phyloP scores from a whole-genome alignment of 495 filamentous ascomycete genomes.

The Podospora sp. region DNA sequence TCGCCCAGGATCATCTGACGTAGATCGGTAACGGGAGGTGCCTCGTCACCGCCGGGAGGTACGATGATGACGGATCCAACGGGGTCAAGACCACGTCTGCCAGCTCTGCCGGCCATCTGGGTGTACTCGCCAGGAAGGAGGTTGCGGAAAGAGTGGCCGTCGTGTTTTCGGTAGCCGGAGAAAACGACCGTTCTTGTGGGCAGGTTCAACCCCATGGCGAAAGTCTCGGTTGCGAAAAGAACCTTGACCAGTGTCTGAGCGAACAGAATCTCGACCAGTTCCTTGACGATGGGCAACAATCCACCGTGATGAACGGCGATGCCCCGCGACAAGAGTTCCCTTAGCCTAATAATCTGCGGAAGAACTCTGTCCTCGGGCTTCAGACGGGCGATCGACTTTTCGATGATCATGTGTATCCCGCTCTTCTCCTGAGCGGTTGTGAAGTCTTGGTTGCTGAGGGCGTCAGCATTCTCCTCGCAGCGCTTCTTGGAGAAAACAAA shows the following conservation, averaged over 20 bases:
- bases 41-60: slow-evolving; percentile 74
- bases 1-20: slow-evolving; percentile 94
- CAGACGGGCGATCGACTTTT: slow-evolving; percentile 89
- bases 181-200: slow-evolving; percentile 97
- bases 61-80: slow-evolving; percentile 95
- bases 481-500: slow-evolving; percentile 98
- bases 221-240: slow-evolving; percentile 96
- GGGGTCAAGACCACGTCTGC: slow-evolving; percentile 86
- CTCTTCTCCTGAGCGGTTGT: slow-evolving; percentile 93
- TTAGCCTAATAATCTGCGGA: slow-evolving; percentile 85
- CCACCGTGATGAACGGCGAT: slow-evolving; percentile 97
- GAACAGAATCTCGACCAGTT: slow-evolving; percentile 96
- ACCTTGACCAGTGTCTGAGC: slow-evolving; percentile 94
- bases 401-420: slow-evolving; percentile 93
- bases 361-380: slow-evolving; percentile 87
- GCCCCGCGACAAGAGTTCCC: slow-evolving; percentile 83
- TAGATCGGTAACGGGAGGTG: slow-evolving; percentile 78
- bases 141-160: slow-evolving; percentile 88
- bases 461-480: slow-evolving; percentile 96
- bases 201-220: slow-evolving; percentile 96
- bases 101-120: slow-evolving; percentile 96
- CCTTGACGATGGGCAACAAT: slow-evolving; percentile 93
- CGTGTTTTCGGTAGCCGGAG: slow-evolving; percentile 94
- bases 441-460: slow-evolving; percentile 91
- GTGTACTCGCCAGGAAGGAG: slow-evolving; percentile 95